Evolutionary conservation across 23 red algal species (phyloP).

Genomic region (Gracilaria gracilis): DNA sequence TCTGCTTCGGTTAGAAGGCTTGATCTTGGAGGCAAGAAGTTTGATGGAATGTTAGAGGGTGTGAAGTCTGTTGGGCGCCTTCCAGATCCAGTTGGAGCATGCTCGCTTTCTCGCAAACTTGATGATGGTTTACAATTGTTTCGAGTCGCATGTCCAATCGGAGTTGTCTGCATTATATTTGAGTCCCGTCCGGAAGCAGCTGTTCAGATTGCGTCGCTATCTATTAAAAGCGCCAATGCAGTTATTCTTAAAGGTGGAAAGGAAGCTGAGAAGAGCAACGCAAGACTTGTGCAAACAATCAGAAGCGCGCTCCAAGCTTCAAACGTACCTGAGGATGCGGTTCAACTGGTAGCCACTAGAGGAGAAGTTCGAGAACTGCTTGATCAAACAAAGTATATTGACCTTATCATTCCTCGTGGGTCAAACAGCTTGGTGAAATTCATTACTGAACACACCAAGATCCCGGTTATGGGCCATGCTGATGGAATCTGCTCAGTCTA

Average conservation of each 20-base stretch:
- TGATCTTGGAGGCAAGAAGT: conserved; percentile 91
- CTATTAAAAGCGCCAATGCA: conserved; percentile 91
- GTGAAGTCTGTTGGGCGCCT: conserved; percentile 65
- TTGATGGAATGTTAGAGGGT: conserved; percentile 83
- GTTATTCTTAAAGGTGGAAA: conserved; percentile 96
- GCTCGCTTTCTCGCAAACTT: conserved; percentile 81
- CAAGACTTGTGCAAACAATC: conserved; percentile 74
- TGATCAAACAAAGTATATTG: conserved; percentile 84
- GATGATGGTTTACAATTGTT: conserved; percentile 89
- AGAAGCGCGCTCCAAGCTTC: conserved; percentile 59
- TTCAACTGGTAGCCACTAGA: conserved; percentile 92
- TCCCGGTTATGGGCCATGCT: conserved; percentile 93
- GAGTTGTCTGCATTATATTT: conserved; percentile 96
- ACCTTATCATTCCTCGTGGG: conserved; percentile 97
- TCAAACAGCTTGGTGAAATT: conserved; percentile 90
- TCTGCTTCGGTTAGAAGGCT: conserved; percentile 77
- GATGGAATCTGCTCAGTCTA: conserved; percentile 96
- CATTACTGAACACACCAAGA: conserved; percentile 88
- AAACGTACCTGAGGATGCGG: conserved; percentile 79
- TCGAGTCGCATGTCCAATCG: conserved; percentile 96
- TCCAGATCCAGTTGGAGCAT: conserved; percentile 86
- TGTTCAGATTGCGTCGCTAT: conserved; percentile 92
- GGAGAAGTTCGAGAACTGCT: conserved; percentile 88
- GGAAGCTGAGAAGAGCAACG: conserved; percentile 90
- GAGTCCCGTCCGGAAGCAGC: conserved; percentile 97